Evolutionary conservation across 2,329 filamentous ascomycete species (phyloP), one percentile per base, ranked within the genome.

Genomic region (Aspergillus versicolor): DNA sequence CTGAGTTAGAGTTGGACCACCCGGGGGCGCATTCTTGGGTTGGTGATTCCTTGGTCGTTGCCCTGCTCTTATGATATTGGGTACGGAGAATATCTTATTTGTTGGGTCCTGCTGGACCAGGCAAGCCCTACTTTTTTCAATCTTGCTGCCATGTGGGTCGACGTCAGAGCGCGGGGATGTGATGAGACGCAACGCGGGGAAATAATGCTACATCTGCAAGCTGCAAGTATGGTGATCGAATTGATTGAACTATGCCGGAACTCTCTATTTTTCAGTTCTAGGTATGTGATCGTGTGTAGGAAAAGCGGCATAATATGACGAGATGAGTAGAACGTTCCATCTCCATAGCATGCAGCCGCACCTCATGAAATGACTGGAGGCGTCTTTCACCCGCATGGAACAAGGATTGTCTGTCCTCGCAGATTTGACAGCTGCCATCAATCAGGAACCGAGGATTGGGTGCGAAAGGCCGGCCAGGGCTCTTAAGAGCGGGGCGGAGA

Each of bases 401-500:
- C 15, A 17, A n/a, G 22, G 13, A 4, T 5, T 24, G 11, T 4
- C 22, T 30, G 3, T 4, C 13, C 6, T 12, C 15, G 24, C 13
- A 34, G 6, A 30, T 13, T 21, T 27, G 19, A 34, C 15, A 34
- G 43, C 7, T 45, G 43, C 43, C 13, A 13, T 51, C 13, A 12
- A 30, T 50, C 45, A 37, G 38, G 37, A 40, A 50, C 47, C 47
- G 21, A 50, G 37, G 47, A 24, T 40, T 41, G 47, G 58, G 50
- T 44, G 27, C 38, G 27, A 48, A 9, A 22, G 27, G 9, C 27
- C 9, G n/a, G 40, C 44, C 21, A 42, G 55, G 30, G 48, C 38
- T 41, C n/a, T 40, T 52, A 49, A 40, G 45, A 56, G 52, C 43
- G 58, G 54, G 47, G 47, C 43, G 51, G 51, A 34, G 27, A 47